Evolutionary conservation across 2,329 filamentous ascomycete genomes (phyloP).

Genomic region (Calonectria honghensis): DNA sequence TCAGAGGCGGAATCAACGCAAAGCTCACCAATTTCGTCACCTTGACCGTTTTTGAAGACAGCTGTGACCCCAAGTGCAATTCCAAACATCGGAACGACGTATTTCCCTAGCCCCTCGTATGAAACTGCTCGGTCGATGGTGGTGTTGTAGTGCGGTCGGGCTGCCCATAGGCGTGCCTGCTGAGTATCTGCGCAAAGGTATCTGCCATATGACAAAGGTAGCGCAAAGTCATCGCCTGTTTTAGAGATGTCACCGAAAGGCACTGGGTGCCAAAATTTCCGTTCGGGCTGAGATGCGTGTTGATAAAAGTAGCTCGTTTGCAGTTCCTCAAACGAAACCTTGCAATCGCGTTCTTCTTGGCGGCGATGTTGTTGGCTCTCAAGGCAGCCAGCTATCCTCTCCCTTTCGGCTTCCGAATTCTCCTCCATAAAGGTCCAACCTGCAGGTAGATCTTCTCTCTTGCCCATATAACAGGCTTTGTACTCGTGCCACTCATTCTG

Average conservation of each 20-base stretch:
- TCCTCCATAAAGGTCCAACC: conserved; percentile 20
- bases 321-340: conserved; percentile 23
- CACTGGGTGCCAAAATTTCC: conserved; percentile 29
- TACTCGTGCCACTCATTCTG: conserved; percentile 40
- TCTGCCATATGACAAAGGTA: conserved; percentile 3
- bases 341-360: conserved; percentile 22
- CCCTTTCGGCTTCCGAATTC: background rate
- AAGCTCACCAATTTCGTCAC: conserved; percentile 26
- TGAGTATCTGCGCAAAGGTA: conserved; percentile 35
- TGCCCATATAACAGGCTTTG: conserved; percentile 32
- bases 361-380: background rate
- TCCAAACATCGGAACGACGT: conserved; percentile 33
- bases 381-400: background rate
- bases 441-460: conserved; percentile 2
- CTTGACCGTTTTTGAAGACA: conserved; percentile 21
- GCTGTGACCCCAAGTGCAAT: conserved; percentile 13
- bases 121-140: conserved; percentile 10
- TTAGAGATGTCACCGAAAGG: background rate
- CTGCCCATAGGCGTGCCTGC: conserved; percentile 4
- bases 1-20: conserved; percentile 16
- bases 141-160: background rate
- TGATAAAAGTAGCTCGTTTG: conserved; percentile 36
- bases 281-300: conserved; percentile 7
- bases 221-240: background rate
- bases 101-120: background rate